Conservation (phyloP, 2,329 filamentous ascomycete genomes). For the Remersonia thermophila region DNA sequence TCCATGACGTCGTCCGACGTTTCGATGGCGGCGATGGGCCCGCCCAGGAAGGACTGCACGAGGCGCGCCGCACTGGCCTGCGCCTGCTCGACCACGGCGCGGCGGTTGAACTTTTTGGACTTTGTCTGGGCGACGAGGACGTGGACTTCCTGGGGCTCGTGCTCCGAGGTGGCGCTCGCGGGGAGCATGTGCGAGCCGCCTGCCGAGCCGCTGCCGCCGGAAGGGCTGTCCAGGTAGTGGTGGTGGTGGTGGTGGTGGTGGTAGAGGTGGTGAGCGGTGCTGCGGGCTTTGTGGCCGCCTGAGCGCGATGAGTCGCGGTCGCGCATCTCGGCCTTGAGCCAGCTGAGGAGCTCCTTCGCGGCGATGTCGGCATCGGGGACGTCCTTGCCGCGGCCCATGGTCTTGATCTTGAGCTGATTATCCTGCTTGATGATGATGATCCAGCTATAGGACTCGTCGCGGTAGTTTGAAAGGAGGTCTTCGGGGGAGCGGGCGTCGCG, state of each 20-base stretch:
- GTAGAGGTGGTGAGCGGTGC: no score
- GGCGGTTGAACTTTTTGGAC: constrained; percentile 84
- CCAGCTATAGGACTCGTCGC: constrained; percentile 72
- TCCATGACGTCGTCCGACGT: constrained; percentile 75
- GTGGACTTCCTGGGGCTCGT: constrained; percentile 61
- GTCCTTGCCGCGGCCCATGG: constrained; percentile 58
- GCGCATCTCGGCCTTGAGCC: constrained; percentile 70
- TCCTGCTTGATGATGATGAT: constrained; percentile 77
- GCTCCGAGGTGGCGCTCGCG: constrained; percentile 10
- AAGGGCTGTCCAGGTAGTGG: constrained; percentile 3
- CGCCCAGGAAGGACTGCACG: constrained; percentile 58
- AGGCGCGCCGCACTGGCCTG: constrained; percentile 47
- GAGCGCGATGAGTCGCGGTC: constrained; percentile 48
- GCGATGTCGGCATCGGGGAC: constrained; percentile 64
- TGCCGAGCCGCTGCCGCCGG: constrained; percentile 4
- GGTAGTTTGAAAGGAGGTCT: constrained; percentile 63
- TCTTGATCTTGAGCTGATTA: constrained; percentile 67
- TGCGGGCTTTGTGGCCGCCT: constrained; percentile 18
- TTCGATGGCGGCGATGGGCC: constrained; percentile 78
- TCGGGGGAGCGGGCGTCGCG: constrained; percentile 67
- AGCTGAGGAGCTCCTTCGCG: constrained; percentile 58
- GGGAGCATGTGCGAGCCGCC: not conserved
- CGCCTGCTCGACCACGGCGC: constrained; percentile 72
- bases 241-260: no score
- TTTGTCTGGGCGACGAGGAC: constrained; percentile 73